Conservation (phyloP, 352 stramenopile genomes). For the Globisporangium canariense region DNA sequence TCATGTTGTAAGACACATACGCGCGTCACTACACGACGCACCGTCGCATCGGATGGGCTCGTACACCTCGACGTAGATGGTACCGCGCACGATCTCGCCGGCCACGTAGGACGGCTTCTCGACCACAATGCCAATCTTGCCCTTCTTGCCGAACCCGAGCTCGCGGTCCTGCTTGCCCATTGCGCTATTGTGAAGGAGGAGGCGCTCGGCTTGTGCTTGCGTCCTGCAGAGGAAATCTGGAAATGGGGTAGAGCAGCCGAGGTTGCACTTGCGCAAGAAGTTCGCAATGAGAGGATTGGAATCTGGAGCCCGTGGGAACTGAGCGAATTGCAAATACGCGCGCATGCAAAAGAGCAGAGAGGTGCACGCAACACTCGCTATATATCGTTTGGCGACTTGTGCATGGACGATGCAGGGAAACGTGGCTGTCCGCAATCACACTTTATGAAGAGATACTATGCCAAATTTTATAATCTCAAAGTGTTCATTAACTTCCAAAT, state of each 20-base stretch:
- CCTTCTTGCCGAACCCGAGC: slow-evolving; percentile 62
- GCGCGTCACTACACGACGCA: slow-evolving; percentile 14
- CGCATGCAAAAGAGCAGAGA: no score
- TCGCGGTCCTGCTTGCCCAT: slow-evolving; percentile 53
- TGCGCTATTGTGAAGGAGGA: not conserved
- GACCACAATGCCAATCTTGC: slow-evolving; percentile 51
- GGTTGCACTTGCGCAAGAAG: no score
- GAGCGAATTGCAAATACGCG: no score
- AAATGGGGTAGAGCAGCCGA: not conserved
- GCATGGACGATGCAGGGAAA: no score
- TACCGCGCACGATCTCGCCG: slow-evolving; percentile 51
- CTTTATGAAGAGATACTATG: no score
- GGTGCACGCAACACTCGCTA: no score
- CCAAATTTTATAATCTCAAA: no score
- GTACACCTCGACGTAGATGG: slow-evolving; percentile 49
- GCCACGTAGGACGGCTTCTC: slow-evolving; percentile 61
- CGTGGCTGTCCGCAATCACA: no score
- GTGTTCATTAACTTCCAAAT: no score
- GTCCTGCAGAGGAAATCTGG: not conserved
- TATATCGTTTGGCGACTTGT: no score
- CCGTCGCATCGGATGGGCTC: slow-evolving; percentile 62
- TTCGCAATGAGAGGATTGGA: no score
- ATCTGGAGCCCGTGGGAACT: no score
- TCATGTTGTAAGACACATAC: not conserved
- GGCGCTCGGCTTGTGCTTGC: not conserved